Conservation (phyloP, 2,329 filamentous ascomycete genomes). For the Botrytis fabae region DNA sequence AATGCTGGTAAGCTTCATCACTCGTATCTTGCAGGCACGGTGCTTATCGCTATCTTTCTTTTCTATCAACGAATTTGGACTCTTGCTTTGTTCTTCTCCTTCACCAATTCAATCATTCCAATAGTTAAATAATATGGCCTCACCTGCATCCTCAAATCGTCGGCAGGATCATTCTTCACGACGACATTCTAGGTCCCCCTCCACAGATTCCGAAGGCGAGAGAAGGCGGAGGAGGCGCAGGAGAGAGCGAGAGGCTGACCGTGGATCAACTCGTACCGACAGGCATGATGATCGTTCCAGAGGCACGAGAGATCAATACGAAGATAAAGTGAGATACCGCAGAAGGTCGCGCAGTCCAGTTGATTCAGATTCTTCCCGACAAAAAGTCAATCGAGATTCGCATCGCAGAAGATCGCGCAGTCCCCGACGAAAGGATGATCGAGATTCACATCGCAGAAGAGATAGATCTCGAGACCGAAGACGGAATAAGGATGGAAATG, state of each 20-base stretch:
- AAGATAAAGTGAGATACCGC: conserved; percentile 33
- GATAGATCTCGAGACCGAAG: conserved; percentile 34
- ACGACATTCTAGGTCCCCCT: conserved; percentile 33
- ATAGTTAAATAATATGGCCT: conserved; percentile 28
- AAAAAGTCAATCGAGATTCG: conserved; percentile 32
- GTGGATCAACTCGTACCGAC: conserved; percentile 20
- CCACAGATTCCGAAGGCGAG: conserved; percentile 38
- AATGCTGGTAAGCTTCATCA: background rate
- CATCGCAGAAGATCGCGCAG: conserved; percentile 28
- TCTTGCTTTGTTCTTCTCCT: background rate
- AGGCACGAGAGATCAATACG: conserved; percentile 28
- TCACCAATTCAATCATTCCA: background rate
- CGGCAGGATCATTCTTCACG: conserved; percentile 30
- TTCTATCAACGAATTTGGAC: background rate
- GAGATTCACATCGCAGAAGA: conserved; percentile 34
- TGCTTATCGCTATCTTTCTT: background rate
- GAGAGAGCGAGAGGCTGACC: conserved; percentile 29
- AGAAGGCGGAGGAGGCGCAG: conserved; percentile 33
- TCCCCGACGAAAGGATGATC: conserved; percentile 27
- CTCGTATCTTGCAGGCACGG: background rate
- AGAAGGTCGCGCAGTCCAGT: conserved; percentile 38
- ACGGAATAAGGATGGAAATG: conserved; percentile 27
- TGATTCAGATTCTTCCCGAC: conserved; percentile 26
- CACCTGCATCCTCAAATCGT: conserved; percentile 19
- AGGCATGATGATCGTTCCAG: conserved; percentile 18